Evolutionary conservation across 2,329 filamentous ascomycete genomes (phyloP), one percentile per base, ranked within the genome.

Genomic region (Fusarium nanum): DNA sequence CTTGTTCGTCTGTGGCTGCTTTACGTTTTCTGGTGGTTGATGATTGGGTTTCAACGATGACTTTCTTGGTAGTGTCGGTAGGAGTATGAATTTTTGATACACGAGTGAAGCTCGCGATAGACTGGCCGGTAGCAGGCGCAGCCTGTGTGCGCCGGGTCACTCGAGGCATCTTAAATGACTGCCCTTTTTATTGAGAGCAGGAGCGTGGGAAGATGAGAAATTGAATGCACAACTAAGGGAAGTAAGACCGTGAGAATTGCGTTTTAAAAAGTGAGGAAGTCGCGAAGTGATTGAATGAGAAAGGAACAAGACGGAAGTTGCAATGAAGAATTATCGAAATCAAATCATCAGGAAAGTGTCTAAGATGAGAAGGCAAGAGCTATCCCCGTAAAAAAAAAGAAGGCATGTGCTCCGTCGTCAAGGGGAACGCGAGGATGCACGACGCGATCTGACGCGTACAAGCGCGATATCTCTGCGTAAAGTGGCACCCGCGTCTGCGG

Each of bases 31-130:
- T 79, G 16, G 80, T 75, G 22, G 50, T 55, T 27, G 71, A 55
- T 11, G 60, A 37, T 18, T 47, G 45, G 37, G 73, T 55, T 50
- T 79, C 76, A 61, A 73, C 58, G 50, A 71, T 63, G 23, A 71
- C 73, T 66, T 82, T 81, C 70, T 84, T 83, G 11, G 78, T 70
- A n/a, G 60, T 42, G 45, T 76, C 75, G 18, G 66, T 62, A 22
- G 74, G 67, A 20, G 66, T 59, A 22, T 77, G 71, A 23, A 74
- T 73, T 76, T 87, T 87, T 34, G 84, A 85, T 49, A 86, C 76
- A 56, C 84, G 84, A 47, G 81, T 73, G 72, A 86, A 87, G 73
- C 70, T 80, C 77, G 75, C 79, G 57, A 87, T 85, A 68, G 76
- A 64, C 25, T 76, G 76, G 40, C 55, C 66, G 16, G 56, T 34